Base-by-base conservation (phyloP, 2,329 filamentous ascomycete genomes). In the Niveomyces coronatus region DNA sequence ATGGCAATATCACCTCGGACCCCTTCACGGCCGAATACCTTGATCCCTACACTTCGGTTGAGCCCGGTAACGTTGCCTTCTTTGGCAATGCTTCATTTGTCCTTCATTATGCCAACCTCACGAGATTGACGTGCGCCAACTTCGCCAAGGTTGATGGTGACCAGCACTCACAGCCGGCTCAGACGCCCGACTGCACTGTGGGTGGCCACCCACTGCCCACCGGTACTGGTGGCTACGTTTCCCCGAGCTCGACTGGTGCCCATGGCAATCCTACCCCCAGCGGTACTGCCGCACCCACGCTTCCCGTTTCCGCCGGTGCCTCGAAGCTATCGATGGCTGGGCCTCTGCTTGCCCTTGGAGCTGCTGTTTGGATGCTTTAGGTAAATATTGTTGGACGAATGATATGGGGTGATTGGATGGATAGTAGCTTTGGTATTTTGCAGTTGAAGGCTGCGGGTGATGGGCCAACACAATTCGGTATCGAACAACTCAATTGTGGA, bases 61-160 rank as follows among this genome's bases (percentile, higher is more conserved):
- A 61, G 30, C 53, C 64, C 11, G 69, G 66, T 24, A 57, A 64
- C 28, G 64, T 63, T 6, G 62, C 71, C 35, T 84, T 76, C 63
- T 72, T 83, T 42, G 77, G 75, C 31, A 77, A 82, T 61, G 68
- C 72, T 43, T 78, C 74, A 42, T 57, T 83, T 41, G 76, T 79
- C 31, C 50, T 83, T 42, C 79, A 83, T 60, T 76, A 69, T 47
- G 63, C 63, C 49, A 79, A 80, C 63, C 74, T 67, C 57, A 79
- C 73, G 2, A 70, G 78, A 44, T 70, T 82, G 48, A 70, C 68
- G 8, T 82, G 78, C 51, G 77, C 74, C 56, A 79, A 77, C 64
- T 79, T 82, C 52, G 55, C 45, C 38, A 46, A 49, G 40, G 35
- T 47, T 26, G 40, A 43, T 10, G 20, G 14, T n/a, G 14, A 9